These are phyloP conservation scores for Ceratocystis huliohia DNA, from an alignment of 2,329 filamentous ascomycete genomes.

Conservation along the genomic window DNA sequence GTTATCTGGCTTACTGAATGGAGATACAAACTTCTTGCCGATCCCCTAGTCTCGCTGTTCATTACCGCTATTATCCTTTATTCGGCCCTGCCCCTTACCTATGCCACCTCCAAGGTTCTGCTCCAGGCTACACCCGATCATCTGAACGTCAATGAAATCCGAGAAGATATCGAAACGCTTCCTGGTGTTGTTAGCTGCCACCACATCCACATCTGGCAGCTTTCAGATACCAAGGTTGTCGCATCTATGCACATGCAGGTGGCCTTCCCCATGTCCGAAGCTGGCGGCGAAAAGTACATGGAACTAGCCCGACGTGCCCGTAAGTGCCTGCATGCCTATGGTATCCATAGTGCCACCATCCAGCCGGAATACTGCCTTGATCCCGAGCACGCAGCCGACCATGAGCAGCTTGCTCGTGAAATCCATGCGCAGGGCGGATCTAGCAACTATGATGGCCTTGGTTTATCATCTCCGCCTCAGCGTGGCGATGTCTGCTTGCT, in stretches of 20 bases:
- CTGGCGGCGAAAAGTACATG: conserved; percentile 77
- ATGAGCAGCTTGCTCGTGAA: conserved; percentile 30
- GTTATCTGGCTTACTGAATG: conserved; percentile 85
- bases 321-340: conserved; percentile 83
- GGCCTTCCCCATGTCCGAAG: conserved; percentile 73
- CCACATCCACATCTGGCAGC: conserved; percentile 94
- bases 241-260: conserved; percentile 91
- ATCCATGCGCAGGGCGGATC: conserved; percentile 29
- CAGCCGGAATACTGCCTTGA: conserved; percentile 75
- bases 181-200: conserved; percentile 83
- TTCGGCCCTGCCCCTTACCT: conserved; percentile 66
- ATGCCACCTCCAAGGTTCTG: conserved; percentile 72
- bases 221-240: conserved; percentile 87
- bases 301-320: conserved; percentile 68
- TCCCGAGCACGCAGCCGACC: conserved; percentile 32
- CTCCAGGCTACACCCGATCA: conserved; percentile 87
- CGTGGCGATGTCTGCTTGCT: conserved; percentile 34
- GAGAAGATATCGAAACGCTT: conserved; percentile 75
- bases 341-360: conserved; percentile 94
- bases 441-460: conserved; percentile 24
- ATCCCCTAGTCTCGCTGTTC: conserved; percentile 82
- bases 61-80: conserved; percentile 71
- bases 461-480: conserved; percentile 27
- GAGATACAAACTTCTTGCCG: conserved; percentile 72
- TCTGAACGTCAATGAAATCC: conserved; percentile 78